phyloP scores from a whole-genome alignment of 148 eudicot species.

The Diospyros kaki region DNA sequence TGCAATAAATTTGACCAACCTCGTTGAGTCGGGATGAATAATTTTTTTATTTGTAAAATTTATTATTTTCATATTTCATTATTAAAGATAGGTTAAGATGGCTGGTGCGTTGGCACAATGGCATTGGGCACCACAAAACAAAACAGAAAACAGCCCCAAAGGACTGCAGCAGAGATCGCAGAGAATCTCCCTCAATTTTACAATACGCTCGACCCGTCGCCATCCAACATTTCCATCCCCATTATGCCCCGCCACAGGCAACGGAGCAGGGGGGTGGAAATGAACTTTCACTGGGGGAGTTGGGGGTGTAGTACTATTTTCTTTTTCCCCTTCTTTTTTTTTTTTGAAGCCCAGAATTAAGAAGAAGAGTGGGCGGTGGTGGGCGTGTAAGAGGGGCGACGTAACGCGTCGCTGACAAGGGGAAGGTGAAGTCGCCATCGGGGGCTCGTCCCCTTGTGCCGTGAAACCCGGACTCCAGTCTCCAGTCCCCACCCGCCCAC shows the following conservation, averaged over 20 bases:
- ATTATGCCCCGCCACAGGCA: neutral
- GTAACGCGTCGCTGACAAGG: conserved; percentile 56
- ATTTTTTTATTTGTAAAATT: too few species aligned
- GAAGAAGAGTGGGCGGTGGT: neutral
- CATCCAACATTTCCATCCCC: conserved; percentile 25
- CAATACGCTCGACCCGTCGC: conserved; percentile 43
- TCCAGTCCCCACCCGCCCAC: conserved; percentile 17
- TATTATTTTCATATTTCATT: too few species aligned
- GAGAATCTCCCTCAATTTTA: conserved; percentile 69
- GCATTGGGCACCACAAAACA: too few species aligned
- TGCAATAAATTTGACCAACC: too few species aligned
- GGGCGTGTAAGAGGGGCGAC: conserved; percentile 23
- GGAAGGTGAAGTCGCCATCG: conserved; percentile 41
- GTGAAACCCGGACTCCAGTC: conserved; percentile 64
- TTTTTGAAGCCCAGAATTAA: too few species aligned
- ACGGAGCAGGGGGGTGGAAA: too few species aligned
- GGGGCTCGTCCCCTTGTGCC: conserved; percentile 42
- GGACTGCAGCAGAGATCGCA: conserved; percentile 22
- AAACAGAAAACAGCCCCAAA: neutral
- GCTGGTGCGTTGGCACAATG: too few species aligned
- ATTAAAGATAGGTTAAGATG: too few species aligned
- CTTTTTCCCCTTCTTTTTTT: too few species aligned
- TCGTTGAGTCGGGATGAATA: too few species aligned
- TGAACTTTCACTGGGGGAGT: neutral
- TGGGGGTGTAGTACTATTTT: neutral